phyloP scores from a whole-genome alignment of 1,284 basidiomycete species.

The Tilletiaria anomala region DNA sequence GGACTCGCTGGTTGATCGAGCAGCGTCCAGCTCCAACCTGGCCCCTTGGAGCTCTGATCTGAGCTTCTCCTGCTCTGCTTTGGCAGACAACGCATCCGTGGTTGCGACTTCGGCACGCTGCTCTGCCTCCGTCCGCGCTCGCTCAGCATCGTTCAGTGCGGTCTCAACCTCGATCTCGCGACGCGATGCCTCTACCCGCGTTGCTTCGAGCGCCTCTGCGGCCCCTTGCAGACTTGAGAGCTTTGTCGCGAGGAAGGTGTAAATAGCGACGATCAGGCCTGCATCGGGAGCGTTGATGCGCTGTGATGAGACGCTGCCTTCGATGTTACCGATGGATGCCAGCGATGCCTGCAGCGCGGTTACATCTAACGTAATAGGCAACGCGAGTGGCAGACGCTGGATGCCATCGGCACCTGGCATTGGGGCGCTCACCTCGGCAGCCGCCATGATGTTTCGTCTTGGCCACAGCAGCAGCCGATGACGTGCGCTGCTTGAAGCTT shows the following conservation, averaged over 20 bases:
- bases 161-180: neutral
- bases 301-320: neutral
- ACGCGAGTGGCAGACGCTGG: constrained; percentile 52
- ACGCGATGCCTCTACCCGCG: neutral
- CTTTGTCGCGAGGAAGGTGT: neutral
- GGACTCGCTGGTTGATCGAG: no score
- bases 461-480: no score
- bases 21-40: neutral
- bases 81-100: neutral
- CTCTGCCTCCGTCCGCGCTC: no score
- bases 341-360: neutral
- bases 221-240: neutral
- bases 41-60: neutral
- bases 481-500: no score
- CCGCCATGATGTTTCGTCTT: no score
- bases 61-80: neutral
- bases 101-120: no score
- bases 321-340: neutral
- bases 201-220: neutral
- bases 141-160: neutral
- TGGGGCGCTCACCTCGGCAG: no score
- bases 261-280: neutral
- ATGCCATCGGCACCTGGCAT: no score
- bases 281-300: neutral
- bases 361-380: neutral